These are phyloP conservation scores for Polyporus arcularius DNA, from an alignment of 768 basidiomycete species.

Conservation along the genomic window DNA sequence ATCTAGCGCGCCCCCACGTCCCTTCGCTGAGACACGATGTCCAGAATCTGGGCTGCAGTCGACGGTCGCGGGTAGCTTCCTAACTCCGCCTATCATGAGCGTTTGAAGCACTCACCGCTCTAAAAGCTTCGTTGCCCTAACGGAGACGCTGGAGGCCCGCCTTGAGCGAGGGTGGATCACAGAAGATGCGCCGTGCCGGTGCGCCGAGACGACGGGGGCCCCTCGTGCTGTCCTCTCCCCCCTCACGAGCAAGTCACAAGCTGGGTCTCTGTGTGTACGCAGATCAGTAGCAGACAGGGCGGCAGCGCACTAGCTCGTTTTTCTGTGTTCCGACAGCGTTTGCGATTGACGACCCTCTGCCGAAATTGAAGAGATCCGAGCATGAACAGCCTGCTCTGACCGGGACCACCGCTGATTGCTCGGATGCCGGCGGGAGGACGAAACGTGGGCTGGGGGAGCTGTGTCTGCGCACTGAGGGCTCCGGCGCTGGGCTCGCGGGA, in stretches of 20 bases:
- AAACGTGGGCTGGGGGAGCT: not conserved
- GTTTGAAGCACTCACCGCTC: not conserved
- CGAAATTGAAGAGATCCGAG: not conserved
- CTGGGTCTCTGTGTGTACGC: no score
- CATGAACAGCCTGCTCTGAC: not conserved
- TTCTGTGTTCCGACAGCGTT: not conserved
- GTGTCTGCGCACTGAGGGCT: not conserved
- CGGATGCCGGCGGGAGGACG: not conserved
- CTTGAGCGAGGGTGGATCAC: no score
- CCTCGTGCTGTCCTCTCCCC: no score
- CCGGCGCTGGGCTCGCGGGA: not conserved
- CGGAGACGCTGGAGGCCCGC: no score
- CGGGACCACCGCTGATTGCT: not conserved
- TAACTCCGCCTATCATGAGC: not conserved
- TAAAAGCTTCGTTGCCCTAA: no score
- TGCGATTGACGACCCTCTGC: no score
- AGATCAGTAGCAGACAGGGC: no score
- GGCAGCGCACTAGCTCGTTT: not conserved
- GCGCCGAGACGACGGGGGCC: no score
- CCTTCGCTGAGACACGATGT: not conserved
- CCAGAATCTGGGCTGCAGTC: not conserved
- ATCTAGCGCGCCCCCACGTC: not conserved
- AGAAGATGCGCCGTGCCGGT: no score
- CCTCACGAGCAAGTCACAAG: not conserved
- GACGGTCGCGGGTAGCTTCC: not conserved